phyloP scores from a whole-genome alignment of 2,329 filamentous ascomycete species.

The Ceratocystis colombiana region DNA sequence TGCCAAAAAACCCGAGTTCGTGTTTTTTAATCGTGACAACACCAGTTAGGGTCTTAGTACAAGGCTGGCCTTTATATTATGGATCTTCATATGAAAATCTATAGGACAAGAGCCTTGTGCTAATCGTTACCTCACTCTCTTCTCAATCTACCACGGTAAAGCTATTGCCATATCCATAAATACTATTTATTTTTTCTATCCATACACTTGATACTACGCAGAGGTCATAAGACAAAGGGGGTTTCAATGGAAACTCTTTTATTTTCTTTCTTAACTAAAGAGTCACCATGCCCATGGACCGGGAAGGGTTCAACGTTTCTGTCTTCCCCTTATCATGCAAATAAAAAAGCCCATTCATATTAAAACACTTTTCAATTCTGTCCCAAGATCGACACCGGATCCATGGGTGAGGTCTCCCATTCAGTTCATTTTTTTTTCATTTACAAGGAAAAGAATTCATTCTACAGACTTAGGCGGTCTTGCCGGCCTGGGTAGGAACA shows the following conservation, averaged over 20 bases:
- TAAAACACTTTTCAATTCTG: slow-evolving; percentile 22
- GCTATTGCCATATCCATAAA: too few species aligned
- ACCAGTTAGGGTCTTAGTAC: too few species aligned
- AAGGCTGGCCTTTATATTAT: too few species aligned
- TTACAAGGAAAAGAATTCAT: slow-evolving; percentile 4
- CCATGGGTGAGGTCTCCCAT: slow-evolving; percentile 19
- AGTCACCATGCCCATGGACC: slow-evolving; percentile 21
- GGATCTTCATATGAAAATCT: too few species aligned
- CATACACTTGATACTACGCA: too few species aligned
- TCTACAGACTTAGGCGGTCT: slow-evolving; percentile 37
- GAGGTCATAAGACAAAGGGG: too few species aligned
- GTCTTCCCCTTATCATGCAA: slow-evolving; percentile 20
- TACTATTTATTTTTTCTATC: too few species aligned
- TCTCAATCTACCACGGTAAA: too few species aligned
- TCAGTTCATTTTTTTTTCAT: slow-evolving; percentile 13
- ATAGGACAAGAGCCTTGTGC: too few species aligned
- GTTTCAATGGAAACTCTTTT: slow-evolving; percentile 10
- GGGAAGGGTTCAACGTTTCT: slow-evolving; percentile 15
- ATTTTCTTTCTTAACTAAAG: slow-evolving; percentile 6
- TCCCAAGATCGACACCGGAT: slow-evolving; percentile 23
- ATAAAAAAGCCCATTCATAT: slow-evolving; percentile 1
- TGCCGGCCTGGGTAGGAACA: slow-evolving; percentile 69
- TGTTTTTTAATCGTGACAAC: too few species aligned
- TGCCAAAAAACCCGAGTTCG: too few species aligned
- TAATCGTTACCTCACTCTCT: too few species aligned